Percentiles rank a stretch among this genome's conserved stretches.
Evolutionary conservation across 2,329 filamentous ascomycete species (phyloP).

Genomic region (Diatrype stigma): DNA sequence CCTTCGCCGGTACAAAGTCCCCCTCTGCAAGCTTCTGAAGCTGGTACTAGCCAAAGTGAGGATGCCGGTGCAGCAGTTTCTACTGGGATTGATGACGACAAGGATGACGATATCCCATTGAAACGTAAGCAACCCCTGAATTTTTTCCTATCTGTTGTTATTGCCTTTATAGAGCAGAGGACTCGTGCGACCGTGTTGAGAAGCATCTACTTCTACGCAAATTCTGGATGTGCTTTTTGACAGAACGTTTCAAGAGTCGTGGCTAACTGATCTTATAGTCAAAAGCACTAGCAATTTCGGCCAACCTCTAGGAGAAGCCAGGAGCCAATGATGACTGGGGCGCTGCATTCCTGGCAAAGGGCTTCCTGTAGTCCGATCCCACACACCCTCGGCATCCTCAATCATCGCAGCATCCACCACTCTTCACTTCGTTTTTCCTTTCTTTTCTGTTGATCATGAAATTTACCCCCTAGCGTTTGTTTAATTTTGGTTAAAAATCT

Average conservation of each 20-base stretch:
- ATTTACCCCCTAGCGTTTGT: no score
- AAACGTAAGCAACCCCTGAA: background rate
- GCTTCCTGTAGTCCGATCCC: no score
- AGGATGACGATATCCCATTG: background rate
- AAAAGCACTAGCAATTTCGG: conserved; percentile 24
- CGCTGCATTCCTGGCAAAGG: no score
- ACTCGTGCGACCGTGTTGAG: no score
- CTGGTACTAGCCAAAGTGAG: conserved; percentile 1
- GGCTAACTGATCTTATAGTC: conserved; percentile 1
- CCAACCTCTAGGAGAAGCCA: conserved; percentile 17
- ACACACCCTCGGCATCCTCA: no score
- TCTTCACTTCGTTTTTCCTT: no score
- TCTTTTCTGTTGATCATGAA: no score
- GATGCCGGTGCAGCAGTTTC: background rate
- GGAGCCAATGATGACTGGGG: background rate
- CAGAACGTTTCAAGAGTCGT: background rate
- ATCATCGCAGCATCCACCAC: no score
- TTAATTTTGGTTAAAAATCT: no score
- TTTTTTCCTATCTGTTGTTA: no score
- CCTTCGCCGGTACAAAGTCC: background rate
- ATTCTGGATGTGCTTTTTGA: background rate
- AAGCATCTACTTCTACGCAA: no score
- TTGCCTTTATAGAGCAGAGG: no score
- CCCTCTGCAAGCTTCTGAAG: conserved; percentile 3
- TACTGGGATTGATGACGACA: background rate